Evolutionary conservation across 495 filamentous ascomycete species (phyloP), one percentile per base, ranked within the genome.

Genomic region (Thermothielavioides terrestris): DNA sequence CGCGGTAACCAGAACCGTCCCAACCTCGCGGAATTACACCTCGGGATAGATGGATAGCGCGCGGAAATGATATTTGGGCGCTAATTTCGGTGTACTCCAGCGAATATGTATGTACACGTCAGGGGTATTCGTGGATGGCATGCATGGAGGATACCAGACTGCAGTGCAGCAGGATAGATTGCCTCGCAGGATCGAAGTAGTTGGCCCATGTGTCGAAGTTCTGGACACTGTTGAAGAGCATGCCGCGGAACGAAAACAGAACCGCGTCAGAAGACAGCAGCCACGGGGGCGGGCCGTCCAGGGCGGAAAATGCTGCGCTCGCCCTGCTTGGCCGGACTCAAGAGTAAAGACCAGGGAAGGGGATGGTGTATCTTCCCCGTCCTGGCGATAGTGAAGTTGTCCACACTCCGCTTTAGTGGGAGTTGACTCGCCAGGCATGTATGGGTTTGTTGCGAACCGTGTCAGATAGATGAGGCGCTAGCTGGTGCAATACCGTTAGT

Each of bases 191-290:
- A 36, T 63, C 59, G 50, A 79, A 78, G 61, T 68, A 76, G 11
- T 39, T 39, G 49, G 74, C 64, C 77, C 77, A 80, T 26, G 63
- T 50, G 0, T 74, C 60, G 42, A 80, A 68, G 49, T 72, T 71
- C 61, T 80, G 77, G 9, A 77, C 74, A 32, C 63, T 62, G 60
- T 77, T 77, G 61, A 79, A 73, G 62, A 78, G 74, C 58, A 75
- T 76, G 53, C 77, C 78, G 36, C 35, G 42, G 27, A 50, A 17
- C 30, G 25, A 31, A 34, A 36, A 52, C 62, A 43, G 55, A 49
- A 50, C 27, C 1, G 17, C n/a, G 35, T 49, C 27, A 39, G 46
- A 6, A 8, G 9, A 26, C 34, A 8, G 26, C 35, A n/a, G 8
- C 23, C 28, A 36, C 17, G 15, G 6, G 10, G 23, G 17, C 20